Percentiles rank a stretch among this genome's conserved stretches.
phyloP scores from a whole-genome alignment of 1,139 yeast genomes.

The Debaryomycetaceae sp. region DNA sequence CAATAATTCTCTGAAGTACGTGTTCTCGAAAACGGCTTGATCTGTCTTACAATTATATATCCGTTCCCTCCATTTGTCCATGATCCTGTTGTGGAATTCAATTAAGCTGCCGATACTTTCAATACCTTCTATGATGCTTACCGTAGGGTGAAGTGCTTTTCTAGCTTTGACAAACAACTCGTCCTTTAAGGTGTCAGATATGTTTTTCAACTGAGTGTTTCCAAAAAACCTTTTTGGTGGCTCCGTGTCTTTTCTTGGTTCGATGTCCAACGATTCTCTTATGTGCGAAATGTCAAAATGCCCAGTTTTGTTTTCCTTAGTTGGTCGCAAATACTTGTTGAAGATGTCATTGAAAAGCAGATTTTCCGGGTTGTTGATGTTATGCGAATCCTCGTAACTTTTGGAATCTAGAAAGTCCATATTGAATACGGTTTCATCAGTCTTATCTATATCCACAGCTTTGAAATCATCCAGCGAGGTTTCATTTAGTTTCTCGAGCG shows the following conservation, averaged over 20 bases:
- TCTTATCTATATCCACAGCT: constrained; percentile 12
- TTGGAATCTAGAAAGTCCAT: constrained; percentile 10
- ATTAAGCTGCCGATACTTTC: constrained; percentile 11
- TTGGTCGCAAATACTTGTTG: constrained; percentile 15
- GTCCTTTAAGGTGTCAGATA: constrained; percentile 8
- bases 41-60: constrained; percentile 1
- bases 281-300: background rate
- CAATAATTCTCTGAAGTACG: constrained; percentile 11
- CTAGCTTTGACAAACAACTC: constrained; percentile 16
- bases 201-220: constrained; percentile 4
- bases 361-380: constrained; percentile 19
- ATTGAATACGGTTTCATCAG: constrained; percentile 15
- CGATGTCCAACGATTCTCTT: constrained; percentile 2
- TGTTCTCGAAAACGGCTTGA: constrained; percentile 4
- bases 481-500: background rate
- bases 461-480: constrained; percentile 3
- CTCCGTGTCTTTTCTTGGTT: constrained; percentile 1
- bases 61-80: constrained; percentile 12
- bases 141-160: constrained; percentile 23
- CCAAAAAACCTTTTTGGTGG: background rate
- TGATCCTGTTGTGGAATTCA: constrained; percentile 12
- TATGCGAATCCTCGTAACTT: constrained; percentile 2
- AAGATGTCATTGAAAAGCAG: constrained; percentile 23
- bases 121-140: constrained; percentile 16
- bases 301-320: background rate